Percentiles rank a stretch among this genome's conserved stretches.
phyloP scores from a whole-genome alignment of 2,329 filamentous ascomycete species.

The Nectriaceae sp. region DNA sequence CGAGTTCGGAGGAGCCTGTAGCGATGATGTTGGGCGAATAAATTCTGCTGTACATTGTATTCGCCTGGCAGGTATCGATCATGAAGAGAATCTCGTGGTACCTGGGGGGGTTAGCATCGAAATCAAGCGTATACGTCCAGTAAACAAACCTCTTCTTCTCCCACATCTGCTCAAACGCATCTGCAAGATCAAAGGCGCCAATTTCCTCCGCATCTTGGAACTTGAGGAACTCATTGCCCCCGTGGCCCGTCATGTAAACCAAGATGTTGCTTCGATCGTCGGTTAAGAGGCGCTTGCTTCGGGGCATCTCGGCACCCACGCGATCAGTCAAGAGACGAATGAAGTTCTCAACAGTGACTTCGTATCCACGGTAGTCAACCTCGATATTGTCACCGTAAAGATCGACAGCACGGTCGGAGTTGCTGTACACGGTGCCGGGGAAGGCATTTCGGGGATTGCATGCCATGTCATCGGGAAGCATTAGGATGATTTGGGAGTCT shows the following conservation, averaged over 20 bases:
- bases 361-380: slow-evolving; percentile 96
- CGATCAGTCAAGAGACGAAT: slow-evolving; percentile 93
- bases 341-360: slow-evolving; percentile 98
- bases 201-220: slow-evolving; percentile 99
- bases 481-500: slow-evolving; percentile 98
- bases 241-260: slow-evolving; percentile 99
- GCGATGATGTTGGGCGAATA: slow-evolving; percentile 98
- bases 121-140: background rate
- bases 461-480: slow-evolving; percentile 99
- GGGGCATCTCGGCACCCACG: slow-evolving; percentile 89
- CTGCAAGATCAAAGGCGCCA: slow-evolving; percentile 90
- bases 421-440: slow-evolving; percentile 97
- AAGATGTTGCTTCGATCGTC: slow-evolving; percentile 96
- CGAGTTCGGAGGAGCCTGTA: slow-evolving; percentile 92
- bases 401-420: slow-evolving; percentile 92
- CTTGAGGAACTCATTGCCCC: slow-evolving; percentile 96
- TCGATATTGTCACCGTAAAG: slow-evolving; percentile 99
- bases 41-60: slow-evolving; percentile 98
- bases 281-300: slow-evolving; percentile 90
- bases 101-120: slow-evolving; percentile 42
- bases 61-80: slow-evolving; percentile 99
- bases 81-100: slow-evolving; percentile 99
- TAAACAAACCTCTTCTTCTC: slow-evolving; percentile 83
- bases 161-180: slow-evolving; percentile 99
- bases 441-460: slow-evolving; percentile 99